Conservation (phyloP, 169 alveolate species). For the Cryptosporidium baileyi region DNA sequence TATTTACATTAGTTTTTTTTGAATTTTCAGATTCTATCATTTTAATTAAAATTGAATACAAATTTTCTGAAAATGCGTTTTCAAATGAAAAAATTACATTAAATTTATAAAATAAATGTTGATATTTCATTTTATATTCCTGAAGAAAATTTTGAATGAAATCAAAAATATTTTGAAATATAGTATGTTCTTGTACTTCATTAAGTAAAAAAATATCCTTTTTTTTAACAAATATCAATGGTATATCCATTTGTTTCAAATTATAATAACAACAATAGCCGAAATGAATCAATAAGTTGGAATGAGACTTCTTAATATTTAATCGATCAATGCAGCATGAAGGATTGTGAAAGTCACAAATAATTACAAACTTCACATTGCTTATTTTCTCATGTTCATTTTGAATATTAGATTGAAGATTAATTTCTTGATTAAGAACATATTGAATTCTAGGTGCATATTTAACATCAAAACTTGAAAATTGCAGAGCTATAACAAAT, state of each 20-base stretch:
- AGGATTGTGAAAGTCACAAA: conserved; percentile 25
- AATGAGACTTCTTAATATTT: conserved; percentile 20
- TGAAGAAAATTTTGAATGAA: too few species aligned
- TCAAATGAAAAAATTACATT: too few species aligned
- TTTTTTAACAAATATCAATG: background rate
- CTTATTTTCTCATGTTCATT: background rate
- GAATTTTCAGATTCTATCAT: too few species aligned
- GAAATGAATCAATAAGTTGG: conserved; percentile 31
- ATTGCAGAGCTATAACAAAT: conserved; percentile 18
- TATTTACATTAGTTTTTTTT: too few species aligned
- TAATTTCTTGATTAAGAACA: background rate
- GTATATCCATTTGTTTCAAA: background rate
- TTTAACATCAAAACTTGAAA: conserved; percentile 6
- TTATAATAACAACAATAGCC: conserved; percentile 41
- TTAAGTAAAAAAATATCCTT: too few species aligned
- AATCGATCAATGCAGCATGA: conserved; percentile 33
- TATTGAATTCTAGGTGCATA: conserved; percentile 59
- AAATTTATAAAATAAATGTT: too few species aligned
- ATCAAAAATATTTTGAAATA: too few species aligned
- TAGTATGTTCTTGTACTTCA: too few species aligned
- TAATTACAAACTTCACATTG: background rate
- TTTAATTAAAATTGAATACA: too few species aligned
- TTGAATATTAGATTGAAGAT: background rate
- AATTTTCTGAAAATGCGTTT: too few species aligned
- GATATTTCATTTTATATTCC: too few species aligned